Base-by-base conservation (phyloP, 768 basidiomycete genomes). In the Panaeolus cyanescens region DNA sequence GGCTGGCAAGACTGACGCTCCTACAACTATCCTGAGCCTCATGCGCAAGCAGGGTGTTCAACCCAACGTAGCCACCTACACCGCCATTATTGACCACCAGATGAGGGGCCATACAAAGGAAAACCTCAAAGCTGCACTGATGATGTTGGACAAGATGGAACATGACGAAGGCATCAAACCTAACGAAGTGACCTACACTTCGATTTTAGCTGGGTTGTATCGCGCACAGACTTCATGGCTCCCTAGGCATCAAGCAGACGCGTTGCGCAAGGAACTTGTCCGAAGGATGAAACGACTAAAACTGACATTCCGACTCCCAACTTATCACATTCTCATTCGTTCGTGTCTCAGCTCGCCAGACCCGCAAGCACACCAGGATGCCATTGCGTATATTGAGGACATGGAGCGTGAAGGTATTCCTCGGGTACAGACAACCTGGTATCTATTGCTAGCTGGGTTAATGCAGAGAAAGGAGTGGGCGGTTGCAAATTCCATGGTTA, bases 161-260 rank as follows among this genome's bases (percentile, higher is more conserved):
- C 73, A 78, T 56, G 75, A 82, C 56, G 72, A 76, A 3, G 71
- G 76, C 4, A 72, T 78, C 25, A 72, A 72, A 50, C 90, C 93
- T 1, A 96, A 90, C 69, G 85, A 86, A 61, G 82, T 94, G 63
- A 95, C 93, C 30, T 99, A 95, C 74, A 95, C 94, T 0, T 79
- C 87, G 1, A 78, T 97, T 54, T 79, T 97, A 54, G 78, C 87
- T 7, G 90, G 88, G 4, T 79, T 96, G 64, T 84, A 91, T 69
- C 83, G 87, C 30, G 84, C 83, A 15, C 66, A 74, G 8, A 50
- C 45, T 50, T 50, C 45, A 28, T 85, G 86, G 80, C 67, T 84
- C 58, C 71, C 83, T 22, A 64, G 77, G 5, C 65, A 74, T 30
- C 73, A 80, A 39, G 78, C 79, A 15, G 76, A 83, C 55, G 77